Conservation (phyloP, 2,329 filamentous ascomycete genomes). For the Paraphoma sp. region DNA sequence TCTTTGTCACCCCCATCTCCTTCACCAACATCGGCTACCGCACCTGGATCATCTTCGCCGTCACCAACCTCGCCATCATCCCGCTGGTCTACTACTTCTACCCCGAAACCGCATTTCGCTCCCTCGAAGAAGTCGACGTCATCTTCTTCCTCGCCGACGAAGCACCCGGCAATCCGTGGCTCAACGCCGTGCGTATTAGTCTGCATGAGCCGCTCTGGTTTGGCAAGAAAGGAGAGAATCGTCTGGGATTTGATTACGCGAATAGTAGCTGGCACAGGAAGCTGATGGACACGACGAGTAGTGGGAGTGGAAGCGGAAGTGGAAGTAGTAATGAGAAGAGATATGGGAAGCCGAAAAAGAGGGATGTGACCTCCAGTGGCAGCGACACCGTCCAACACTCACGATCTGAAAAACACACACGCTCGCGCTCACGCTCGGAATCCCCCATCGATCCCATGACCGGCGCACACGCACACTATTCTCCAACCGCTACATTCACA, state of each 20-base stretch:
- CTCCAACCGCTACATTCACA: neutral
- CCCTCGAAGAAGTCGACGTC: slow-evolving; percentile 72
- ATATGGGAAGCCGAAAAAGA: neutral
- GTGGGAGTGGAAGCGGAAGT: slow-evolving; percentile 19
- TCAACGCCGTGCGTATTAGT: slow-evolving; percentile 58
- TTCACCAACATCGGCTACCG: slow-evolving; percentile 61
- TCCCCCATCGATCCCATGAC: slow-evolving; percentile 1
- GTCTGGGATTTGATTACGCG: slow-evolving; percentile 57
- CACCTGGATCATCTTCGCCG: slow-evolving; percentile 66
- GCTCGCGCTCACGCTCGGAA: neutral
- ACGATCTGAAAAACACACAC: neutral
- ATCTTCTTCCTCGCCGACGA: slow-evolving; percentile 64
- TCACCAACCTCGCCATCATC: slow-evolving; percentile 58
- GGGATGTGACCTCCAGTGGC: slow-evolving; percentile 3
- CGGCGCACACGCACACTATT: neutral
- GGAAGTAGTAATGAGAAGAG: slow-evolving; percentile 15
- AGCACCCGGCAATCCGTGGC: slow-evolving; percentile 53
- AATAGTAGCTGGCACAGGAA: slow-evolving; percentile 36
- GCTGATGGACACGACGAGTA: slow-evolving; percentile 19
- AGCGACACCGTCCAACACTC: neutral
- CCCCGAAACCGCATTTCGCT: slow-evolving; percentile 63
- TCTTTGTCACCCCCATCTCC: slow-evolving; percentile 69
- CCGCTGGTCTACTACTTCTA: slow-evolving; percentile 66
- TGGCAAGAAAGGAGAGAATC: slow-evolving; percentile 59
- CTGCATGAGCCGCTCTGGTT: slow-evolving; percentile 62